Evolutionary conservation across 345 rosid species (phyloP).

Genomic region (Syzygium aromaticum): DNA sequence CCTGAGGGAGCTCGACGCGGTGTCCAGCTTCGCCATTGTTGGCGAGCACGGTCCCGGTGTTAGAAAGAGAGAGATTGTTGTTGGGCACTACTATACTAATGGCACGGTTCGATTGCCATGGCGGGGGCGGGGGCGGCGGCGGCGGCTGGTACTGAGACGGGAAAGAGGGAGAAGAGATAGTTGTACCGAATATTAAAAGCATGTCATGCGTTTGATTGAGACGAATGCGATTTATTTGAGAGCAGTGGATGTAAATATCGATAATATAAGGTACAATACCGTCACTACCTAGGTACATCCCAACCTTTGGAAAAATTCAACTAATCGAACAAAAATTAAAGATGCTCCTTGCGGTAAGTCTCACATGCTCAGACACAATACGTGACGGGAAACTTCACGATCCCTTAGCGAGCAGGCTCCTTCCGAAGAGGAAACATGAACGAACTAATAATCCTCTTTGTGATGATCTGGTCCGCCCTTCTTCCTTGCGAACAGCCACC

Average conservation of each 20-base stretch:
- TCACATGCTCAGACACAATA: not conserved
- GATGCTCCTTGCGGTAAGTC: not conserved
- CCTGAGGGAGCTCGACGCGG: not conserved
- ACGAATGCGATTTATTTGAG: not conserved
- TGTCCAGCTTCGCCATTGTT: not conserved
- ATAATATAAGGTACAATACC: not conserved
- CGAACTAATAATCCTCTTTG: not conserved
- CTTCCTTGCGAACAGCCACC: constrained; percentile 51
- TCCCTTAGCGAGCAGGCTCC: not conserved
- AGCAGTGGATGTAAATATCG: not conserved
- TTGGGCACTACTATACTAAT: not conserved
- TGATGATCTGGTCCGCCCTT: constrained; percentile 5
- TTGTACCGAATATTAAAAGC: not conserved
- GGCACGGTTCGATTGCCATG: not conserved
- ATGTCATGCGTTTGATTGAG: not conserved
- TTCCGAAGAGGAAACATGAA: not conserved
- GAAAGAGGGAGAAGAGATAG: not conserved
- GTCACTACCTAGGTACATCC: not conserved
- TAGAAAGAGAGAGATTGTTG: not conserved
- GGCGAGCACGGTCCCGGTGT: not conserved
- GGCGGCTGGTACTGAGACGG: not conserved
- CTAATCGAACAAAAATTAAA: not conserved
- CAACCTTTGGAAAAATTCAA: not conserved
- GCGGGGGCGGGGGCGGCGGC: not conserved
- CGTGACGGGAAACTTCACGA: too few relatives aligned